These are phyloP conservation scores for Rhodotorula sp. DNA, from an alignment of 1,284 basidiomycete genomes.

Conservation along the genomic window DNA sequence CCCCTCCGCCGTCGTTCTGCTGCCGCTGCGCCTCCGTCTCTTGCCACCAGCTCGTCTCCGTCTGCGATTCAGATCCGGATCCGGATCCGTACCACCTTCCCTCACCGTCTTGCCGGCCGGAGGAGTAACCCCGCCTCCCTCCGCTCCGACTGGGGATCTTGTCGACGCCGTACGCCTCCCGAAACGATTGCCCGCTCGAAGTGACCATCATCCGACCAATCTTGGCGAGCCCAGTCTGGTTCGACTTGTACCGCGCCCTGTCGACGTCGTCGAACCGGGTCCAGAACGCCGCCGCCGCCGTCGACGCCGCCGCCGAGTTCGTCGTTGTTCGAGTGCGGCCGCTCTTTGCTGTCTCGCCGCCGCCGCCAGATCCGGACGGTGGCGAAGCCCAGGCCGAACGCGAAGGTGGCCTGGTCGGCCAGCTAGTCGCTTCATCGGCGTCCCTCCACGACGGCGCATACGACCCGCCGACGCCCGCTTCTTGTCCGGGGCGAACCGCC, in stretches of 20 bases:
- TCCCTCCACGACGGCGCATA: too few species aligned
- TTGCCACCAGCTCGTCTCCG: not conserved
- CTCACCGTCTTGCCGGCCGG: not conserved
- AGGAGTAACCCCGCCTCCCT: not conserved
- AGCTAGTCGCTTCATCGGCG: too few species aligned
- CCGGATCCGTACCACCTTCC: not conserved
- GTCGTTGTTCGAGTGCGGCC: not conserved
- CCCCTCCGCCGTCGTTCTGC: not conserved
- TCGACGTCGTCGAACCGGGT: not conserved
- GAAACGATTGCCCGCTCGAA: not conserved
- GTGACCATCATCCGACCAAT: not conserved
- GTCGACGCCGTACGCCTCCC: not conserved
- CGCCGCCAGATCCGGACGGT: too few species aligned
- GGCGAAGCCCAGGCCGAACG: too few species aligned
- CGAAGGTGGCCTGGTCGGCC: too few species aligned
- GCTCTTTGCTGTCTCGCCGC: too few species aligned
- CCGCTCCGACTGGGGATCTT: not conserved
- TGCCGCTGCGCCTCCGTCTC: not conserved
- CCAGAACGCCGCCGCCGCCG: not conserved
- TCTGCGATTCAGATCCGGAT: too few species aligned
- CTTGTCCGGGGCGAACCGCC: too few species aligned
- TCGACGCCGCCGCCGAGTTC: not conserved
- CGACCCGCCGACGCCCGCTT: too few species aligned
- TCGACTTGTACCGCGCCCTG: conserved; percentile 1
- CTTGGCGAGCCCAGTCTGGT: not conserved